Percentiles rank a stretch among this genome's conserved stretches.
These are phyloP conservation scores for Arachis hypogaea DNA, from an alignment of 306 rosid genomes.

Conservation along the genomic window DNA sequence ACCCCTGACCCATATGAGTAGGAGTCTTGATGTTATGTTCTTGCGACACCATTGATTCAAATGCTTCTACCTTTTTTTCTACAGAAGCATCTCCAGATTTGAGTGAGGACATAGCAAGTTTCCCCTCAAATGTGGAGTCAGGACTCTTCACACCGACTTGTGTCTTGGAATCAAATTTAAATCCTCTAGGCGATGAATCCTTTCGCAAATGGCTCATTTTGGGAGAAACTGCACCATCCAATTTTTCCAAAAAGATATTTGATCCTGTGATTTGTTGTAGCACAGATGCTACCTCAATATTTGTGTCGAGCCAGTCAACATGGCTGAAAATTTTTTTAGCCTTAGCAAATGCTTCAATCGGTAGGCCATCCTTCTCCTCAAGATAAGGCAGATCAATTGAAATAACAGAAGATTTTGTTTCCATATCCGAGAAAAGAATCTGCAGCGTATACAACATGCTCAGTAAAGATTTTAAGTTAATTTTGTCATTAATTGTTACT, in stretches of 20 bases:
- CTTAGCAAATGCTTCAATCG: conserved; percentile 88
- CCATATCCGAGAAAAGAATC: conserved; percentile 96
- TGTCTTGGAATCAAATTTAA: conserved; percentile 28
- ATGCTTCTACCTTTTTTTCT: conserved; percentile 33
- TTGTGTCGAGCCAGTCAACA: conserved; percentile 86
- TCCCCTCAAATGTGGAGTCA: conserved; percentile 16
- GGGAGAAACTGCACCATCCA: conserved; percentile 49
- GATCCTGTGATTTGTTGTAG: conserved; percentile 70
- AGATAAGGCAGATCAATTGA: conserved; percentile 67
- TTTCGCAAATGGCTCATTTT: conserved; percentile 44
- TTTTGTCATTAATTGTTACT: conserved; percentile 24
- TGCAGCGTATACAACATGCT: conserved; percentile 51
- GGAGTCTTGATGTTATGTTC: conserved; percentile 35
- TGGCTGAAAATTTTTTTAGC: conserved; percentile 89
- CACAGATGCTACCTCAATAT: conserved; percentile 61
- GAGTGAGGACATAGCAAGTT: conserved; percentile 22
- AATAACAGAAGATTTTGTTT: conserved; percentile 65
- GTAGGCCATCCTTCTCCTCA: conserved; percentile 92
- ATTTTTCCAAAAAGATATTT: conserved; percentile 53
- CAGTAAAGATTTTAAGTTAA: conserved; percentile 37
- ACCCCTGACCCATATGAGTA: conserved; percentile 25
- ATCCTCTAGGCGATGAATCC: conserved; percentile 50
- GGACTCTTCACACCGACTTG: conserved; percentile 11
- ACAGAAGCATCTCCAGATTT: conserved; percentile 6
- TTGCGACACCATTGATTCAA: conserved; percentile 21